A percentile compares a stretch with the other conserved stretches of the same genome.
Conservation (phyloP, 106 monocot genomes). For the Vanilla planifolia region DNA sequence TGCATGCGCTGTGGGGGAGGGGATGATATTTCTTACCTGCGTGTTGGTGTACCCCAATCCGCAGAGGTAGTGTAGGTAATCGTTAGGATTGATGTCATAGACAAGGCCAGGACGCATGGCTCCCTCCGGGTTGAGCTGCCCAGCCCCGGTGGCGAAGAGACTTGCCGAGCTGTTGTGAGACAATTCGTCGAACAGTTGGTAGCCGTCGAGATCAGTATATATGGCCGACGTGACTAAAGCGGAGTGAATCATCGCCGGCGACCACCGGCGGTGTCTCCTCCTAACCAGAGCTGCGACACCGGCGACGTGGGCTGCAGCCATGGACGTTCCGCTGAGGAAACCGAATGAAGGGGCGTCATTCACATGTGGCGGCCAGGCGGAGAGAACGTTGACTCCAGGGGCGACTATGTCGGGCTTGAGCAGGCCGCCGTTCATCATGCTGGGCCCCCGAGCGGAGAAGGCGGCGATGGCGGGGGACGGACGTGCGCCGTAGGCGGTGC, state of each 20-base stretch:
- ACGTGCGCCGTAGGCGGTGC: conserved; percentile 11
- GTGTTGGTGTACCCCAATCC: conserved; percentile 24
- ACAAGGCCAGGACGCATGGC: conserved; percentile 54
- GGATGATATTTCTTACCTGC: conserved; percentile 8
- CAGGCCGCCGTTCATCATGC: conserved; percentile 15
- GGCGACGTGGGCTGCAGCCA: conserved; percentile 17
- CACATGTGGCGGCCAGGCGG: conserved; percentile 26
- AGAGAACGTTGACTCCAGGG: conserved; percentile 35
- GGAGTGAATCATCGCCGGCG: conserved; percentile 16
- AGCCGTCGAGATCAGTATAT: background rate
- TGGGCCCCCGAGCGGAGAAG: conserved; percentile 51
- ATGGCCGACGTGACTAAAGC: conserved; percentile 14
- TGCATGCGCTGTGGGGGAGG: no score
- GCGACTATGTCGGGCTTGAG: conserved; percentile 41
- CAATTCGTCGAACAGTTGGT: conserved; percentile 2
- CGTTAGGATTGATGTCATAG: conserved; percentile 23
- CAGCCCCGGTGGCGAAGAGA: conserved; percentile 23
- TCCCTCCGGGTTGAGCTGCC: conserved; percentile 35
- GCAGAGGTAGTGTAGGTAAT: conserved; percentile 44
- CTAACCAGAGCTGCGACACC: conserved; percentile 8
- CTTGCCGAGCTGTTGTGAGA: conserved; percentile 11
- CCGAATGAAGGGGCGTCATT: background rate
- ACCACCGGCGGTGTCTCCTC: conserved; percentile 14
- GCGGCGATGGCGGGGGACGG: conserved; percentile 19
- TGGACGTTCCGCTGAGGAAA: conserved; percentile 17